These are phyloP conservation scores for Botrytis fabae DNA, from an alignment of 2,329 filamentous ascomycete species.

Conservation along the genomic window DNA sequence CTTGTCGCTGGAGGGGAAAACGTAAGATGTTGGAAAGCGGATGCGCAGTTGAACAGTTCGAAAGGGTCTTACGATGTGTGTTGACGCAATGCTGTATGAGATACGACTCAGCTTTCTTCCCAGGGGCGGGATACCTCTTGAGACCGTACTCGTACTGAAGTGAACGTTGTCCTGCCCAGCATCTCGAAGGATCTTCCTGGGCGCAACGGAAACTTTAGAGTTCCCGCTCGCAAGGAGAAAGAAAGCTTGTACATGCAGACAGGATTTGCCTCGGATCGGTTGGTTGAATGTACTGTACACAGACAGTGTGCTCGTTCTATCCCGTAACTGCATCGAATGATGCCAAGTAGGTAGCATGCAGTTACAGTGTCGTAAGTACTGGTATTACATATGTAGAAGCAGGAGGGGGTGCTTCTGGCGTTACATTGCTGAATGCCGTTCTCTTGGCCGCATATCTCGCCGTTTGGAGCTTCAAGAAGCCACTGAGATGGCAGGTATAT, in stretches of 20 bases:
- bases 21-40: neutral
- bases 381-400: neutral
- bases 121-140: neutral
- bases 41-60: neutral
- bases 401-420: neutral
- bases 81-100: slow-evolving; percentile 1
- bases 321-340: slow-evolving; percentile 2
- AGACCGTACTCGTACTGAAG: neutral
- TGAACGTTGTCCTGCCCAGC: neutral
- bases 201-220: neutral
- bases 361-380: neutral
- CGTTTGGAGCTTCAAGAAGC: neutral
- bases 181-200: neutral
- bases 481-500: neutral
- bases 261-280: neutral
- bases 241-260: neutral
- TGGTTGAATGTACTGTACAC: slow-evolving; percentile 3
- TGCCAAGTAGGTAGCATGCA: neutral
- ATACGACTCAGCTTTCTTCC: neutral
- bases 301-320: neutral
- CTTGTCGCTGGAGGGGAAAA: neutral
- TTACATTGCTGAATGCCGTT: neutral
- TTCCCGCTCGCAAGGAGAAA: neutral
- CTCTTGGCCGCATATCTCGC: neutral
- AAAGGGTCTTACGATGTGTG: neutral